Conservation (phyloP, 371 early-diverging fungal species). For the Batkoa obscura region DNA sequence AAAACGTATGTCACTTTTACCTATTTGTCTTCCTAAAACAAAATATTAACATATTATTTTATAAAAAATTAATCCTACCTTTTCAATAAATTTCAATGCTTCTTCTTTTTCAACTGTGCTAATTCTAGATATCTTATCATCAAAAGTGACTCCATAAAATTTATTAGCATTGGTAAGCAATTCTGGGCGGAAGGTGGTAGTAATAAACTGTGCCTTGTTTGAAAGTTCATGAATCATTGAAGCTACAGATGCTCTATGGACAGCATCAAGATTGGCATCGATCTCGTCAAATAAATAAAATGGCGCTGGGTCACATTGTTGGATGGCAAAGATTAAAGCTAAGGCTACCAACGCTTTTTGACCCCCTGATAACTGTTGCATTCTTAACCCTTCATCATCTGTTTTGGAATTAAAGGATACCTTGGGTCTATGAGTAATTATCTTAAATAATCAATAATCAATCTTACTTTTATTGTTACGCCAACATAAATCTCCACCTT, state of each 20-base stretch:
- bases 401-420: constrained; percentile 74
- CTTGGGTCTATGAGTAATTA: too few relatives aligned
- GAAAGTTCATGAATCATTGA: constrained; percentile 77
- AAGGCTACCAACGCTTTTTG: constrained; percentile 98
- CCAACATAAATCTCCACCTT: constrained; percentile 69
- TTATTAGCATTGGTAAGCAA: constrained; percentile 76
- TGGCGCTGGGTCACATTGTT: constrained; percentile 96
- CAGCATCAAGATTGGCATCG: constrained; percentile 98
- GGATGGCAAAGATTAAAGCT: constrained; percentile 97
- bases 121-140: constrained; percentile 56
- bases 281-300: constrained; percentile 99
- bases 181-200: constrained; percentile 95
- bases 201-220: constrained; percentile 86
- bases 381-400: constrained; percentile 76
- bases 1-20: too few relatives aligned
- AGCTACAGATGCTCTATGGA: constrained; percentile 86
- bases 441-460: too few relatives aligned
- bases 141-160: constrained; percentile 93
- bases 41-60: too few relatives aligned
- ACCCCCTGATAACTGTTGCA: constrained; percentile 96
- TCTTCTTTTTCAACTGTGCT: constrained; percentile 41
- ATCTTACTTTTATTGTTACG: constrained; percentile 64
- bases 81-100: constrained; percentile 48
- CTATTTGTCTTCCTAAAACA: too few relatives aligned
- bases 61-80: too few relatives aligned